Percentiles rank a stretch among this genome's conserved stretches.
Conservation (phyloP, 2,329 filamentous ascomycete genomes). For the Cytospora mali region DNA sequence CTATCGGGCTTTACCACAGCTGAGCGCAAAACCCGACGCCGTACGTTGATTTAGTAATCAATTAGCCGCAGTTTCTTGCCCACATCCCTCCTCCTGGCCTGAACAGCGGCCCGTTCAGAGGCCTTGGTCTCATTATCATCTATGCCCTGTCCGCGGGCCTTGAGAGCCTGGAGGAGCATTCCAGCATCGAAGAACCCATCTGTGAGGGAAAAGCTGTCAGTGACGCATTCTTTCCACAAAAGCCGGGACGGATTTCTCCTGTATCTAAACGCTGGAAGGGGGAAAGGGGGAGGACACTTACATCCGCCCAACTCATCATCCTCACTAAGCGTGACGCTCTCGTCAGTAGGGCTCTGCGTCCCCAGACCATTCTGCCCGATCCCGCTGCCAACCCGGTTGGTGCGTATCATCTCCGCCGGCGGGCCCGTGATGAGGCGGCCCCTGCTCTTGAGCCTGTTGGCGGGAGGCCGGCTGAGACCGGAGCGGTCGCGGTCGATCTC, state of each 20-base stretch:
- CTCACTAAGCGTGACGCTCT: slow-evolving; percentile 74
- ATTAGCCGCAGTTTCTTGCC: slow-evolving; percentile 73
- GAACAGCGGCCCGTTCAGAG: slow-evolving; percentile 61
- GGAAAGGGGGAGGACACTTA: slow-evolving; percentile 56
- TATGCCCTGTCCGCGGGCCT: slow-evolving; percentile 63
- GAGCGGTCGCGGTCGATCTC: slow-evolving; percentile 49
- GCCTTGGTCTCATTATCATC: slow-evolving; percentile 55
- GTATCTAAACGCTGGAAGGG: slow-evolving; percentile 23
- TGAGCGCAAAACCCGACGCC: too few relatives aligned
- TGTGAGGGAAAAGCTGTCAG: slow-evolving; percentile 47
- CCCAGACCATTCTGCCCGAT: slow-evolving; percentile 36
- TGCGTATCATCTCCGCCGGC: slow-evolving; percentile 47
- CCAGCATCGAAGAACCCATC: slow-evolving; percentile 98
- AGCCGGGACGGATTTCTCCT: neutral
- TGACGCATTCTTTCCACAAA: neutral
- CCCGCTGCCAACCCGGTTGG: slow-evolving; percentile 37
- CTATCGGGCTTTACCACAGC: neutral
- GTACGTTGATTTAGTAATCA: slow-evolving; percentile 59
- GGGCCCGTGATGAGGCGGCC: slow-evolving; percentile 69
- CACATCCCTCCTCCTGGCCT: slow-evolving; percentile 65
- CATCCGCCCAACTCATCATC: slow-evolving; percentile 91
- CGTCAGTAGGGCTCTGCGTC: slow-evolving; percentile 64
- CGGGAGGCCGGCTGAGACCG: slow-evolving; percentile 35
- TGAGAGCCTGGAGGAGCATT: slow-evolving; percentile 87
- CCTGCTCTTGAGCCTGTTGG: slow-evolving; percentile 65